Evolutionary conservation across 306 rosid species (phyloP), one percentile per base, ranked within the genome.

Genomic region (Acacia acuminata): DNA sequence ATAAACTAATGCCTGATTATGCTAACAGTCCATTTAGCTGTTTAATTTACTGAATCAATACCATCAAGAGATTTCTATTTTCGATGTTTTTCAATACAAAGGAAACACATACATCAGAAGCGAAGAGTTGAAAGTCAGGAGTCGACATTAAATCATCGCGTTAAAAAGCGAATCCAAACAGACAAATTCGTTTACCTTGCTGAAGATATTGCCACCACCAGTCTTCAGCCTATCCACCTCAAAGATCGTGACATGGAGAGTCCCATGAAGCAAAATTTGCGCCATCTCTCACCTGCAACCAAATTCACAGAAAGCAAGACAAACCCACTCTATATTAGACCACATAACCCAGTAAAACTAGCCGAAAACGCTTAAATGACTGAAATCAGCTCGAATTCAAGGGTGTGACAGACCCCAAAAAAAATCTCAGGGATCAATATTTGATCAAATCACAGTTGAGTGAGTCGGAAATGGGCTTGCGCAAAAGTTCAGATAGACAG

Each of bases 211-310:
- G 74, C 90, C 89, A 8, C 88, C 89, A 3, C 86, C 87, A 8
- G 55, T 42, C 3, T 81, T 75, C 77, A 96, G 84, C 76, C 24
- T 84, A 75, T 96, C 98, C 7, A 96, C 92, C 92, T 93, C 99
- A 42, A 67, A 92, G 88, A 96, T 82, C 68, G 99, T 92, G 40
- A 77, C 99, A 55, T 96, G 99, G 71, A 96, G 98, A 79, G 91
- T 93, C 0, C 99, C 99, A 67, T 96, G 99, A 58, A 96, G 94
- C 88, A 88, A 86, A 79, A 70, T 84, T 68, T 81, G 86, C 22
- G 94, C 93, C 99, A 96, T 95, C 83, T 86, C 71, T 85, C 91
- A 88, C 91, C 99, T 95, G 77, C 81, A 82, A n/a, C 27, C 24
- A 10, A 80, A 72, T 69, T 70, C 82, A 73, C 56, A 71, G 53